Evolutionary conservation across 768 basidiomycete species (phyloP), one percentile per base, ranked within the genome.

Genomic region (Russula earlei): DNA sequence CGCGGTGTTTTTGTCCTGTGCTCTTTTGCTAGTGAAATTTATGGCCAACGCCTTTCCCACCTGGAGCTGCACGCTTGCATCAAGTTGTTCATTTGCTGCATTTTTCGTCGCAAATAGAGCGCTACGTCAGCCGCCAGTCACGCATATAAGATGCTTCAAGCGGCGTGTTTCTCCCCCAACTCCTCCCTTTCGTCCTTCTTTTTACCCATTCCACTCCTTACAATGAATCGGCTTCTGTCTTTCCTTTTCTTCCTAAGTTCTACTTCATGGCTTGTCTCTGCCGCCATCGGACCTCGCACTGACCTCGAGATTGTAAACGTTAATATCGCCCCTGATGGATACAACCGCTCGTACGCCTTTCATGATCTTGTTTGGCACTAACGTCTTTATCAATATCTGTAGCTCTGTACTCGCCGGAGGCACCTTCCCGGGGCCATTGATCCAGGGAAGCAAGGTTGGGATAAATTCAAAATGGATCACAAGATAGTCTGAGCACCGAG

Each of bases 341-440:
- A 57, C 49, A 40, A 37, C 17, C 66, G 67, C 49, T 46, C 56
- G 60, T 61, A 15, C 31, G 55, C n/a, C n/a, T n/a, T 14, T 9
- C 15, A 1, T 41, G 9, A 8, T 14, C 6, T 25, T 20, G 1
- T 29, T 38, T 20, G 9, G 14, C 14, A 27, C 22, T 41, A 9
- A 17, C 8, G 14, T 47, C n/a, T 31, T 43, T 2, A 51, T 29
- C 7, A 6, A 22, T 22, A 37, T 36, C 33, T 3, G 29, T 22
- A 77, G 75, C 34, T 65, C 78, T 19, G 69, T 74, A 3, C 65
- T 80, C 38, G 75, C 77, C 34, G 72, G 70, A 29, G 77, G 77
- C 15, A 68, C 60, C 2, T 77, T 77, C 51, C 80, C 77, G 2
- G 80, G 77, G 3, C 77, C 78, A 9, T 60, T 78, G 31, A 75